These are phyloP conservation scores for Rhynchosporium agropyri DNA, from an alignment of 2,329 filamentous ascomycete species.

Conservation along the genomic window DNA sequence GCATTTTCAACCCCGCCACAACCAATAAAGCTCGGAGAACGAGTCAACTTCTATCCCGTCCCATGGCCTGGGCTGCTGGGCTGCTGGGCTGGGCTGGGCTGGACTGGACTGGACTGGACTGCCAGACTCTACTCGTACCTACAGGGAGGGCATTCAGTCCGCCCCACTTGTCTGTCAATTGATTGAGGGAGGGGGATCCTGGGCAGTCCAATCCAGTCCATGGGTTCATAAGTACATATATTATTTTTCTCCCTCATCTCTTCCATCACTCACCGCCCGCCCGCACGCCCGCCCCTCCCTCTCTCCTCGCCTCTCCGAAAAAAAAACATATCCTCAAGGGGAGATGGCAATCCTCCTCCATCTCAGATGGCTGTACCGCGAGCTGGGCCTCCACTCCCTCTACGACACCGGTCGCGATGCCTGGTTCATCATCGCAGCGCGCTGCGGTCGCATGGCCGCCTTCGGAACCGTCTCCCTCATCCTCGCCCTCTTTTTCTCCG, in stretches of 20 bases:
- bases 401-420: conserved; percentile 50
- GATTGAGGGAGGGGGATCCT: neutral
- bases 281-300: no score
- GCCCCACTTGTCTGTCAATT: no score
- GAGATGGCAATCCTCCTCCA: conserved; percentile 13
- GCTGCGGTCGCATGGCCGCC: conserved; percentile 62
- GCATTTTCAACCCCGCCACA: neutral
- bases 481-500: conserved; percentile 57
- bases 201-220: no score
- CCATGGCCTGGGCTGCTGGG: no score
- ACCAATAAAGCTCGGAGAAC: neutral
- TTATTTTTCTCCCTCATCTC: neutral
- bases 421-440: conserved; percentile 58
- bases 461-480: conserved; percentile 61
- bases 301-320: neutral
- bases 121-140: no score
- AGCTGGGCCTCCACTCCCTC: conserved; percentile 51
- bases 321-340: neutral
- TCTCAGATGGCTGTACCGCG: conserved; percentile 39
- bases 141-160: neutral
- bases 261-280: neutral
- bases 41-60: no score
- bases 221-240: no score
- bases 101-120: neutral
- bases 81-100: neutral